Conservation (phyloP, 768 basidiomycete species). For the Astraeus odoratus region DNA sequence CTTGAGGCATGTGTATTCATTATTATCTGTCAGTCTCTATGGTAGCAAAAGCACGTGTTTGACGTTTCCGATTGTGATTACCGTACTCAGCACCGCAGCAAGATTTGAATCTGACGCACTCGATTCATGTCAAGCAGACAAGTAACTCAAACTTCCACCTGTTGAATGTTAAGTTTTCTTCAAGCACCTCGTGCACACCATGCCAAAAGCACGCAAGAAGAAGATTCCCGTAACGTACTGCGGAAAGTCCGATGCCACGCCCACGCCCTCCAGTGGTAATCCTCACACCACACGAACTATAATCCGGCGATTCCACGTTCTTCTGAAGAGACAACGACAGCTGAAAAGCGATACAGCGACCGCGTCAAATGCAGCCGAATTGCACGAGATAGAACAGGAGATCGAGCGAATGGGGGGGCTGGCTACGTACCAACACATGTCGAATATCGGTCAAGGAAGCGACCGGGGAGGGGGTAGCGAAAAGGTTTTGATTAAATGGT, state of each 20-base stretch:
- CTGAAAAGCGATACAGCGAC: slow-evolving; percentile 32
- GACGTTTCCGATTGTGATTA: too few relatives aligned
- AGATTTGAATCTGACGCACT: too few relatives aligned
- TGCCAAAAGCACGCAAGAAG: slow-evolving; percentile 39
- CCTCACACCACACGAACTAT: slow-evolving; percentile 58
- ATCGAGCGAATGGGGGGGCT: slow-evolving; percentile 73
- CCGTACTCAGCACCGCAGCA: too few relatives aligned
- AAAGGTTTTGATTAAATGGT: slow-evolving; percentile 69
- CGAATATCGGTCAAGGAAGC: slow-evolving; percentile 67
- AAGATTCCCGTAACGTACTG: slow-evolving; percentile 38
- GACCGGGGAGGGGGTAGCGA: slow-evolving; percentile 89
- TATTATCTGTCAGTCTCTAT: too few relatives aligned
- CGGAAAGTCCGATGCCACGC: slow-evolving; percentile 5
- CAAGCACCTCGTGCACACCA: slow-evolving; percentile 8
- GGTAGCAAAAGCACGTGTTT: too few relatives aligned
- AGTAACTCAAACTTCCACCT: too few relatives aligned
- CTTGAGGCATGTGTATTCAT: too few relatives aligned
- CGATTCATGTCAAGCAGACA: too few relatives aligned
- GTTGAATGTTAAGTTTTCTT: not conserved
- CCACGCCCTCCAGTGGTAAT: slow-evolving; percentile 32
- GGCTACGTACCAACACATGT: slow-evolving; percentile 77
- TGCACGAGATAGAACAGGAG: slow-evolving; percentile 51
- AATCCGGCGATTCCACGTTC: slow-evolving; percentile 76
- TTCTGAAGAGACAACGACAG: slow-evolving; percentile 62
- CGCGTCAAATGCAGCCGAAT: slow-evolving; percentile 19